Evolutionary conservation across 768 basidiomycete species (phyloP), one percentile per base, ranked within the genome.

Genomic region (Pulveroboletus frians): DNA sequence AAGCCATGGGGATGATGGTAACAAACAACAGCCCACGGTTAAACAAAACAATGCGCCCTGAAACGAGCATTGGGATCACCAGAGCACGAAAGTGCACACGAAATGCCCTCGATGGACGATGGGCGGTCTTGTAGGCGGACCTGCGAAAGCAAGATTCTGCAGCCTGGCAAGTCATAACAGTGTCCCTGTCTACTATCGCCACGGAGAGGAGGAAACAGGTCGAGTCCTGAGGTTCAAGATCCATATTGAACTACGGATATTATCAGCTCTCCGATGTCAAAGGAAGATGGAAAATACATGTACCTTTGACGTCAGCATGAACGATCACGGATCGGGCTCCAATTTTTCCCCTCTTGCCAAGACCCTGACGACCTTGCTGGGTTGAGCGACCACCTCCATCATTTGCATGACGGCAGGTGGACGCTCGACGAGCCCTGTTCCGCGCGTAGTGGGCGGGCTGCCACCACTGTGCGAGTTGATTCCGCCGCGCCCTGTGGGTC

Each of bases 311-410:
- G 39, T 5, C 8, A 13, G 31, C 30, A 23, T 20, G 27, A 15
- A 39, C 3, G 21, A 7, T 59, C 56, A 69, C 3, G 66, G 53
- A 39, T 65, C 71, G 34, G 77, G 78, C 37, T 92, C 88, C 46
- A 92, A 68, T 67, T 90, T 89, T 75, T 92, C 89, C 29, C 89
- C 89, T 11, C 89, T 80, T 2, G 89, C 86, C 51, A 92, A 78
- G 26, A 92, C 84, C 21, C 88, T 75, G 30, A 91, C 82, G 54
- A 86, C 83, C 53, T 81, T 84, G 64, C 78, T 84, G 7, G 85
- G 83, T 55, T 87, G 83, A 18, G 83, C 73, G 9, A 86, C 76
- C 65, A 79, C 78, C 54, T 84, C 84, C 85, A 86, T 88, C 85
- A 90, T 87, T 4, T 84, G 82, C 75, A 82, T 79, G 40, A 88